Evolutionary conservation across 768 basidiomycete genomes (phyloP).

Genomic region (Guyanaporus albipodus): DNA sequence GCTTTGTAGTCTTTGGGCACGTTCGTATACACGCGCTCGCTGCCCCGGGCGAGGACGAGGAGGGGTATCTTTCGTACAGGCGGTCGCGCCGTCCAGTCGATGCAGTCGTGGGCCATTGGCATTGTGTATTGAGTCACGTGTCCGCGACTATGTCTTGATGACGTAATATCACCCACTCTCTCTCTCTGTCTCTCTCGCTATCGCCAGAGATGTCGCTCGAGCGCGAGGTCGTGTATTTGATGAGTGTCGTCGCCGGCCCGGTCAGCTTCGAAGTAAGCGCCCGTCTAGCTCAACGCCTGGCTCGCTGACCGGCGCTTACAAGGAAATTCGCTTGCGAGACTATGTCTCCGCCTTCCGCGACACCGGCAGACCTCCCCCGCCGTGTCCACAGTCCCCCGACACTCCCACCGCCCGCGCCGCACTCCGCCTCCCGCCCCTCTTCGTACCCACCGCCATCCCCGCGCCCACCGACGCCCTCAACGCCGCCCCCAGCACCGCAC

Average conservation of each 20-base stretch:
- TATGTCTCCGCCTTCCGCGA: conserved; percentile 47
- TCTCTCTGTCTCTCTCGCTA: no score
- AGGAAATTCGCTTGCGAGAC: conserved; percentile 57
- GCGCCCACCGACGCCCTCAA: conserved; percentile 2
- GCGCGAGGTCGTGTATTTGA: conserved; percentile 22
- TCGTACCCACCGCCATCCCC: conserved; percentile 39
- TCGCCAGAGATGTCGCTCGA: conserved; percentile 15
- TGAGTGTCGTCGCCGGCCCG: conserved; percentile 20
- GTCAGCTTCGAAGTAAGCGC: conserved; percentile 28
- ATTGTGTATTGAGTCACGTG: conserved; percentile 12
- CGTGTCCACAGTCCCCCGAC: conserved; percentile 47
- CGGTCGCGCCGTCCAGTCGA: conserved; percentile 21
- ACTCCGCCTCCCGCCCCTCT: conserved; percentile 47
- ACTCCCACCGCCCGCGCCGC: conserved; percentile 40
- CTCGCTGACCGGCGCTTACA: neutral
- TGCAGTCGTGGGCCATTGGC: conserved; percentile 27
- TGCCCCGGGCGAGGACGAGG: conserved; percentile 16
- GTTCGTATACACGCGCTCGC: conserved; percentile 15
- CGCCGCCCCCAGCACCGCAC: neutral
- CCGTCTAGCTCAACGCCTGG: neutral
- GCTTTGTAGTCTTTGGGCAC: conserved; percentile 20
- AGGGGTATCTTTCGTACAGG: conserved; percentile 20
- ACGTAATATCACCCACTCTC: conserved; percentile 9
- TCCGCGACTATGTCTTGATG: neutral
- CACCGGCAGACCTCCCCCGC: conserved; percentile 45